Evolutionary conservation across 345 rosid species (phyloP).

Genomic region (Citrus maxima): DNA sequence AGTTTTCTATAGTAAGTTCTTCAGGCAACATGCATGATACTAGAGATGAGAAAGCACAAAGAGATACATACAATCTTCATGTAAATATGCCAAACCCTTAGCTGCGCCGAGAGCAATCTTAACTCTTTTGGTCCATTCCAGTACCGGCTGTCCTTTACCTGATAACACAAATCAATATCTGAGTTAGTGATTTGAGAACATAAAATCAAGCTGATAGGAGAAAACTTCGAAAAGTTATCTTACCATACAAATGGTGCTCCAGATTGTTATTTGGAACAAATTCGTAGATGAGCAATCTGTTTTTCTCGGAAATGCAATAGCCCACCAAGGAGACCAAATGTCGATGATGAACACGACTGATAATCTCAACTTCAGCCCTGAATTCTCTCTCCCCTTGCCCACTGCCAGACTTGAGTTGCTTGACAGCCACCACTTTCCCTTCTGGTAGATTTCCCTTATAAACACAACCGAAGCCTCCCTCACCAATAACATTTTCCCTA

Average conservation of each 20-base stretch:
- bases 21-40: not conserved
- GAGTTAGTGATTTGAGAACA: not conserved
- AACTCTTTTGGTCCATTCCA: constrained; percentile 86
- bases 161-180: constrained; percentile 9
- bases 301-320: constrained; percentile 57
- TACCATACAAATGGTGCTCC: constrained; percentile 92
- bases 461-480: constrained; percentile 96
- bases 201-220: not conserved
- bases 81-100: constrained; percentile 95
- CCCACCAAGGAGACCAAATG: constrained; percentile 96
- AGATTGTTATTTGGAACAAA: constrained; percentile 88
- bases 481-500: constrained; percentile 68
- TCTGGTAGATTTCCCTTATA: constrained; percentile 56
- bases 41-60: not conserved
- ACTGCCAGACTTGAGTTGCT: constrained; percentile 93
- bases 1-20: not conserved
- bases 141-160: constrained; percentile 54
- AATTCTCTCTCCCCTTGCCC: constrained; percentile 98
- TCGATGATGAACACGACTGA: constrained; percentile 92
- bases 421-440: constrained; percentile 73
- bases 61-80: constrained; percentile 84
- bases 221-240: constrained; percentile 2
- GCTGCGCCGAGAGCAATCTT: constrained; percentile 91
- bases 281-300: constrained; percentile 83
- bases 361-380: constrained; percentile 92